A percentile compares a stretch with the other conserved stretches of the same genome.
Conservation (phyloP, 1,284 basidiomycete species). For the Malassezia japonica region DNA sequence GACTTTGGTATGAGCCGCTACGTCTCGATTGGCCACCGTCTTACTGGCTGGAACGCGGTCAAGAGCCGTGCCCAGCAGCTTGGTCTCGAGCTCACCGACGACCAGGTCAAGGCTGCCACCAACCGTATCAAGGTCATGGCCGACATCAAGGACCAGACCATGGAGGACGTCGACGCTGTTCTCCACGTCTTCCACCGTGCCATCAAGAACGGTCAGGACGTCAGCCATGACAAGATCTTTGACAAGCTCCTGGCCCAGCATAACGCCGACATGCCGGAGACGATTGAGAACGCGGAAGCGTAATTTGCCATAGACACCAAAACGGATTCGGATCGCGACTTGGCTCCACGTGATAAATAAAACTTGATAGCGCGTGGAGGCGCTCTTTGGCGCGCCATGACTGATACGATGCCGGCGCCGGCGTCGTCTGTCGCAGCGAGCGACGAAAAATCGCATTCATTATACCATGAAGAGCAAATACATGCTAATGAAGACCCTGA, state of each 20-base stretch:
- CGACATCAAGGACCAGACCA: constrained; percentile 92
- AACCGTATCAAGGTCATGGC: constrained; percentile 99
- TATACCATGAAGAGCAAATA: no score
- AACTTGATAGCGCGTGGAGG: no score
- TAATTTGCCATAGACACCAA: no score
- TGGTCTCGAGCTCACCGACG: constrained; percentile 72
- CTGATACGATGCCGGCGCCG: no score
- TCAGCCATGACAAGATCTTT: constrained; percentile 17
- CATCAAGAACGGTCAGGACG: constrained; percentile 26
- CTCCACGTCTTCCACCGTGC: constrained; percentile 59
- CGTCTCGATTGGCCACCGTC: constrained; percentile 93
- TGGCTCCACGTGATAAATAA: no score
- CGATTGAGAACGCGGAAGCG: background rate
- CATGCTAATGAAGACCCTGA: no score
- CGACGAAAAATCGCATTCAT: no score
- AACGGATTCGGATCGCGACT: no score
- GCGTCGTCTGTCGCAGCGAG: no score
- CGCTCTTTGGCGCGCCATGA: no score
- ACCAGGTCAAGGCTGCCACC: constrained; percentile 84
- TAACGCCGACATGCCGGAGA: background rate
- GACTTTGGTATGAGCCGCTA: constrained; percentile 97
- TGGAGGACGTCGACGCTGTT: constrained; percentile 97
- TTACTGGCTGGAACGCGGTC: constrained; percentile 97
- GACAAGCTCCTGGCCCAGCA: constrained; percentile 19
- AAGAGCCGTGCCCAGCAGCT: constrained; percentile 98